Percentiles rank a stretch among this genome's conserved stretches.
phyloP scores from a whole-genome alignment of 2,329 filamentous ascomycete genomes.

The Mycosphaerella arachidis region DNA sequence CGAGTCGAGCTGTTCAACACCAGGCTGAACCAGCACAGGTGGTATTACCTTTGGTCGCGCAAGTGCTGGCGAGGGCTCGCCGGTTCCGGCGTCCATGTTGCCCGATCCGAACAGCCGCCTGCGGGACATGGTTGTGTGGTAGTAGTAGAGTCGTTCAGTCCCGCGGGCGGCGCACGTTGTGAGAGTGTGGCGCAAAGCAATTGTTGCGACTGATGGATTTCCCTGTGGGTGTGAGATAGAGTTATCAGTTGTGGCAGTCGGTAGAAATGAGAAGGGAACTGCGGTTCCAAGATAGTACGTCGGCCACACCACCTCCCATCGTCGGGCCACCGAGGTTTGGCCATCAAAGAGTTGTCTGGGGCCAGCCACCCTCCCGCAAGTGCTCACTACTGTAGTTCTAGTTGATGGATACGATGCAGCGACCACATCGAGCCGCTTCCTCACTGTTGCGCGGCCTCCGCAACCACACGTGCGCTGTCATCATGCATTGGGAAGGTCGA shows the following conservation, averaged over 20 bases:
- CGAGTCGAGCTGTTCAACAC: constrained; percentile 27
- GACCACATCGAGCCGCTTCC: neutral
- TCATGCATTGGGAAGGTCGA: too few species aligned
- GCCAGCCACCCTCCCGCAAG: neutral
- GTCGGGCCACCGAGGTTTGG: neutral
- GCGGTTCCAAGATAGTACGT: neutral
- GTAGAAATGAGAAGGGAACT: neutral
- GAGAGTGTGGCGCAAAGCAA: neutral
- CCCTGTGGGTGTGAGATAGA: neutral
- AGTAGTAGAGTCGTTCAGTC: neutral
- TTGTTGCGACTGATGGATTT: neutral
- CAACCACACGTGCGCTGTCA: too few species aligned
- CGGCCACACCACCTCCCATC: neutral
- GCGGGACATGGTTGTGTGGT: neutral
- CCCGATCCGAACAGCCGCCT: neutral
- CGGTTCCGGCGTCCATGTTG: constrained; percentile 1
- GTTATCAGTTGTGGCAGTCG: neutral
- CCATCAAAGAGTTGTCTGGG: neutral
- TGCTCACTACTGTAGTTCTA: neutral
- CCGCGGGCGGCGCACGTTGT: neutral
- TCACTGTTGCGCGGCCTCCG: too few species aligned
- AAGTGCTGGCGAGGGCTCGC: constrained; percentile 3
- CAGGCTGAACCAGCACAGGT: constrained; percentile 29
- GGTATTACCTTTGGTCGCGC: constrained; percentile 19
- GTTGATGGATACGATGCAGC: neutral